Conservation (phyloP, 2,329 filamentous ascomycete genomes). For the Neopestalotiopsis sp. region DNA sequence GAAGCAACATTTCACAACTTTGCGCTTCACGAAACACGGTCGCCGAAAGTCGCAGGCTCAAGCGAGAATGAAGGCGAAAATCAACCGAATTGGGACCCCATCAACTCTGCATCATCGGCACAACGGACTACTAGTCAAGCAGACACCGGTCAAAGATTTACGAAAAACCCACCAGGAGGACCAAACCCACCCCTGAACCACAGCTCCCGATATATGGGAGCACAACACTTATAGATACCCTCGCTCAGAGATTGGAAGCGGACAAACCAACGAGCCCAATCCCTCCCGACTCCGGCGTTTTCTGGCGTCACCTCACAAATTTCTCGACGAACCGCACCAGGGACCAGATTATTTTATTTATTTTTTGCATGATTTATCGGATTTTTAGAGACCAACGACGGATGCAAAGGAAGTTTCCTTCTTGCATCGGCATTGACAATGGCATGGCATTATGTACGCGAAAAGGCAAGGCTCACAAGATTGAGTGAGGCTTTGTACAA, state of each 20-base stretch:
- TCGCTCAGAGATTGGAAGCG: slow-evolving; percentile 13
- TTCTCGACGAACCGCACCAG: slow-evolving; percentile 10
- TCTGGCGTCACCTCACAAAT: slow-evolving; percentile 9
- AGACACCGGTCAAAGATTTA: background rate
- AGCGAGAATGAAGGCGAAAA: background rate
- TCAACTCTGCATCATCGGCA: background rate
- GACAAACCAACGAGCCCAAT: background rate
- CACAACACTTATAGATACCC: slow-evolving; percentile 12
- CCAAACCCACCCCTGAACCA: background rate
- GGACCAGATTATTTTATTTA: background rate
- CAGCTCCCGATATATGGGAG: background rate
- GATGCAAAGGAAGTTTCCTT: background rate
- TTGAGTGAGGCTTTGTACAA: background rate
- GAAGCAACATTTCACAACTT: background rate
- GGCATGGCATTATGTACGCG: background rate
- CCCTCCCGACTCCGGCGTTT: slow-evolving; percentile 15
- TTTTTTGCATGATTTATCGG: slow-evolving; percentile 5
- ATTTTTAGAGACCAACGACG: slow-evolving; percentile 3
- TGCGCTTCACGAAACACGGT: background rate
- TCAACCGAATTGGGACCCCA: background rate
- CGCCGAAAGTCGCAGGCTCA: background rate
- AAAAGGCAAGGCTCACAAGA: background rate
- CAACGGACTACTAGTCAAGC: background rate
- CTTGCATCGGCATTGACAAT: slow-evolving; percentile 10
- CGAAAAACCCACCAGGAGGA: background rate